Evolutionary conservation across 2,329 filamentous ascomycete species (phyloP), one percentile per base, ranked within the genome.

Genomic region (Aspergillus fischeri): DNA sequence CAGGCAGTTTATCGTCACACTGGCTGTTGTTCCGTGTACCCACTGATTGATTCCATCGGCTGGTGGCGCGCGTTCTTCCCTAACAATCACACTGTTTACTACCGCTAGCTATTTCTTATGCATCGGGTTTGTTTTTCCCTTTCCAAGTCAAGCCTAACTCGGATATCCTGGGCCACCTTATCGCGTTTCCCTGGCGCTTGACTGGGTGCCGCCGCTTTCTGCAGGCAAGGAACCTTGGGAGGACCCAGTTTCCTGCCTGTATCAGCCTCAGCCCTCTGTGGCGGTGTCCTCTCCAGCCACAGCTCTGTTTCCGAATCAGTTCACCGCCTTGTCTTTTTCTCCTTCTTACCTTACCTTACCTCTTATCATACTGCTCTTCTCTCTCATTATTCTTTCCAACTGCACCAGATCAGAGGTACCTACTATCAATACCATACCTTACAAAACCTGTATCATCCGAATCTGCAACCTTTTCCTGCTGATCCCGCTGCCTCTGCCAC

Each of bases 1-100:
- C 59, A 55, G 58, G 60, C 58, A 42, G 48, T 55, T 38, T 38
- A 17, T 38, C 5, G 32, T 38, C 32, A 38, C 32, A 38, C 32
- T 38, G 32, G 14, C 32, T 38, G 32, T 17, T 38, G 32, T 7
- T 38, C 14, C 32, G 32, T 51, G 63, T 64, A 54, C 60, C 63
- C 61, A 62, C 61, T 62, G 63, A 63, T 63, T 60, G 61, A 62
- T 60, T 59, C 54, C 63, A 54, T 64, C 61, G 55, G 53, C 59
- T 38, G 32, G 32, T 38, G 14, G 32, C 32, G 32, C 29, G 29
- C 14, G 32, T 7, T 38, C 32, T 17, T 38, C 32, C 32, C 32
- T n/a, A 38, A 17, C 32, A 38, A 38, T 17, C 32, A 17, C 6
- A 38, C 14, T 38, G 17, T 38, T 35, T n/a, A 17, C 32, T 38